Conservation (phyloP, 2,329 filamentous ascomycete genomes). For the Fusarium tupiense region DNA sequence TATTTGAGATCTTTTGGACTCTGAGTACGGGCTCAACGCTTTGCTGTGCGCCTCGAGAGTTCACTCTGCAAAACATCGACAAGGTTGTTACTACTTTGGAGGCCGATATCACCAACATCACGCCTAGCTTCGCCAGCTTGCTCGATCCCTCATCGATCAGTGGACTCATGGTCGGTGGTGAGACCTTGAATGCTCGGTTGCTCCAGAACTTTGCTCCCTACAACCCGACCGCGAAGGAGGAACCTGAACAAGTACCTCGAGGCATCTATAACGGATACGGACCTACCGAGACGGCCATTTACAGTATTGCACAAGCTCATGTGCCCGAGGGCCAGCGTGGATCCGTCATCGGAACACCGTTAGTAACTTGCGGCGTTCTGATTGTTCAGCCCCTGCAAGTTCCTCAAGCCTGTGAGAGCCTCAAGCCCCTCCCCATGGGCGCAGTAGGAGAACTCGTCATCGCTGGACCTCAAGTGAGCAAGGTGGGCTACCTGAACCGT, state of each 20-base stretch:
- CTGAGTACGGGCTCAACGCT: slow-evolving; percentile 17
- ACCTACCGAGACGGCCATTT: slow-evolving; percentile 10
- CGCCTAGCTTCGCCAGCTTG: slow-evolving; percentile 15
- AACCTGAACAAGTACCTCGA: not conserved
- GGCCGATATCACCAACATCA: slow-evolving; percentile 24
- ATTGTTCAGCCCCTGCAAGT: not conserved
- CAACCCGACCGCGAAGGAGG: not conserved
- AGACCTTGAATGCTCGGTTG: slow-evolving; percentile 13
- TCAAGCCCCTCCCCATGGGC: slow-evolving; percentile 6
- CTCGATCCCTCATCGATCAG: not conserved
- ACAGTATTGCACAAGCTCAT: slow-evolving; percentile 16
- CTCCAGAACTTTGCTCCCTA: slow-evolving; percentile 2
- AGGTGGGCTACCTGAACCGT: slow-evolving; percentile 14
- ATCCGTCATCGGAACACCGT: slow-evolving; percentile 1
- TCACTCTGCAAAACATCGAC: slow-evolving; percentile 13
- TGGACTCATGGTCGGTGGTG: slow-evolving; percentile 24
- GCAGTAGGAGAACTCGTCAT: slow-evolving; percentile 13
- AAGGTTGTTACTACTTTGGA: not conserved
- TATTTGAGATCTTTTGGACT: slow-evolving; percentile 26
- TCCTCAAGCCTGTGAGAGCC: not conserved
- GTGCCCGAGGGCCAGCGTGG: not conserved
- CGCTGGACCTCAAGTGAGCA: slow-evolving; percentile 14
- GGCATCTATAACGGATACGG: slow-evolving; percentile 29
- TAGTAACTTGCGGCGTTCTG: not conserved
- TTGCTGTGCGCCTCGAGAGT: slow-evolving; percentile 7